phyloP scores from a whole-genome alignment of 2,329 filamentous ascomycete species.

The Emydomyces testavorans region DNA sequence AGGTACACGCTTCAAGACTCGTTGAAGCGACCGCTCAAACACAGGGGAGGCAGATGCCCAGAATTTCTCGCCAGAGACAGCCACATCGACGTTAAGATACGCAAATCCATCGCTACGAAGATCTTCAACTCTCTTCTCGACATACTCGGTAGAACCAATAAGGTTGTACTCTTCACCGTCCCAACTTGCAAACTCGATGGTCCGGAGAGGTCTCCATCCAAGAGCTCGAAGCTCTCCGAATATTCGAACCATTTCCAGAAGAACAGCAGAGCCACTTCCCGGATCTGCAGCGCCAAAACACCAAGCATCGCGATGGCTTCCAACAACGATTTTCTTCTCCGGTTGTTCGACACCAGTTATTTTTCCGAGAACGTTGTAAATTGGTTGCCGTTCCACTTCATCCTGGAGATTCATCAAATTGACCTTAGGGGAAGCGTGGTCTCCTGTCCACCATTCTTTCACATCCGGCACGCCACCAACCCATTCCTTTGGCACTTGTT shows the following conservation, averaged over 20 bases:
- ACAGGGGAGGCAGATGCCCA: conserved; percentile 69
- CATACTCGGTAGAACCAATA: conserved; percentile 87
- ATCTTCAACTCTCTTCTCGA: conserved; percentile 67
- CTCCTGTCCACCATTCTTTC: conserved; percentile 73
- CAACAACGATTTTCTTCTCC: conserved; percentile 75
- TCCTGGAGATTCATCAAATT: conserved; percentile 79
- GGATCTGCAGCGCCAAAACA: conserved; percentile 78
- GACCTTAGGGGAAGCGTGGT: conserved; percentile 61
- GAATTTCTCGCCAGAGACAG: conserved; percentile 64
- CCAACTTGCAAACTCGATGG: conserved; percentile 95
- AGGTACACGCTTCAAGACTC: conserved; percentile 59
- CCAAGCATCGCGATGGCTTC: conserved; percentile 90
- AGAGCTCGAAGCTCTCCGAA: conserved; percentile 64
- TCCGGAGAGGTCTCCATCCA: conserved; percentile 86
- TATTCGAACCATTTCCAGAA: conserved; percentile 77
- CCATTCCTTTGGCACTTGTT: conserved; percentile 59
- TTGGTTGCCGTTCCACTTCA: conserved; percentile 66
- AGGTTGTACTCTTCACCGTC: conserved; percentile 88
- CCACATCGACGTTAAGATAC: conserved; percentile 84
- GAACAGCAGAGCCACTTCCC: conserved; percentile 76
- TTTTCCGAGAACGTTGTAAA: conserved; percentile 83
- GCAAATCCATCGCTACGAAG: conserved; percentile 66
- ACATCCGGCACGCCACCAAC: conserved; percentile 63
- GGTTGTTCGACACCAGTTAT: conserved; percentile 75
- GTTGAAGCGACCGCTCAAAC: conserved; percentile 59